Evolutionary conservation across 805 yeast species (phyloP), one percentile per base, ranked within the genome.

Genomic region (Diddensiella santjacobensis): DNA sequence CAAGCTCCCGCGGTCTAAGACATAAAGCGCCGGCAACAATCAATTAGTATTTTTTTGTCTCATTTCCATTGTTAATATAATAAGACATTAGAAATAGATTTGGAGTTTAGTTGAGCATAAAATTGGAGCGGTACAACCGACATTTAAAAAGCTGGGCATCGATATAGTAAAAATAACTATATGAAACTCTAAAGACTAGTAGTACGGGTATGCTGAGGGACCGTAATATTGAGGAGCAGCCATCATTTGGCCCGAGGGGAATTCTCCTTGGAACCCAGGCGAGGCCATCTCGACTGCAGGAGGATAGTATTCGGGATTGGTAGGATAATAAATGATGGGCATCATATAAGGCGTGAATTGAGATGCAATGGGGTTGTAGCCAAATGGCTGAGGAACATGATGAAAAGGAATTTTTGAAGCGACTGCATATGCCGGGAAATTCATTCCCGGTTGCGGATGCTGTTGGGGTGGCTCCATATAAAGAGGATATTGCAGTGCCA

Each of bases 261-360:
- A 13, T 8, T 26, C 38, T 8, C 17, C 20, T 17, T 8, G 10
- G 15, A n/a, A 35, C 8, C 8, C 38, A 35, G 38, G 20, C 8
- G 38, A 35, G 6, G 6, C 8, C 38, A 10, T 15, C 20, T 35
- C 18, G 10, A 8, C 38, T 8, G 20, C 38, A 35, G 38, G 31
- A 26, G 8, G 8, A 17, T 35, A 35, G 38, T 10, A 35, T 15
- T 35, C 38, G 20, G 38, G 20, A 8, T 17, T 17, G 8, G 38
- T 8, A n/a, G 38, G 38, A 35, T 35, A 35, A 17, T 35, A 35
- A n/a, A 35, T 17, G 20, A 35, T 35, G 15, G 38, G 38, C 38
- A 35, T 17, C 38, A 35, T 35, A 35, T 35, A 15, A 10, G 38
- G 38, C 15, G 18, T n/a, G 20, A 35, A 35, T 17, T 35, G 38